Evolutionary conservation across 805 yeast genomes (phyloP).

Genomic region (Candida incommunis): DNA sequence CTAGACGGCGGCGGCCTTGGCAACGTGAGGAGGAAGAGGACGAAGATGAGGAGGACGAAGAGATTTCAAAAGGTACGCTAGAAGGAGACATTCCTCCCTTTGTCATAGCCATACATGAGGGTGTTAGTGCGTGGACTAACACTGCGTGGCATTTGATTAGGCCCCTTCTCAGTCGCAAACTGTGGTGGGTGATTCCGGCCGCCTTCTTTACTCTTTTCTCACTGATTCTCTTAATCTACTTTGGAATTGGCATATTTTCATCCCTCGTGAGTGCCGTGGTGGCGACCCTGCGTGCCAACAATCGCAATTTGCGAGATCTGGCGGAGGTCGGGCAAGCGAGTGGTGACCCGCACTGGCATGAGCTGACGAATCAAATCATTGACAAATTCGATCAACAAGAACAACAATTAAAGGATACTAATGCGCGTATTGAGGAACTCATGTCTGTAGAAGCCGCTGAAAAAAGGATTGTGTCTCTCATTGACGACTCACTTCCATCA

Average conservation of each 20-base stretch:
- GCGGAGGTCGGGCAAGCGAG: not conserved
- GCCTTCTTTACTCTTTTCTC: not conserved
- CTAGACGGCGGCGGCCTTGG: too few relatives aligned
- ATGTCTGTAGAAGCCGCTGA: not conserved
- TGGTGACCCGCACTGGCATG: not conserved
- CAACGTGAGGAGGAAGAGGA: too few relatives aligned
- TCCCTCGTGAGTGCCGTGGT: not conserved
- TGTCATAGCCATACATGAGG: not conserved
- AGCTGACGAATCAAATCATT: not conserved
- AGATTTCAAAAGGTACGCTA: not conserved
- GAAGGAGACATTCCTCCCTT: not conserved
- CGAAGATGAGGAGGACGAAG: not conserved
- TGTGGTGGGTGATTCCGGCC: not conserved
- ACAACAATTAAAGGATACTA: not conserved
- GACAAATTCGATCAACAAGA: constrained; percentile 1
- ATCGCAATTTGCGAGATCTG: not conserved
- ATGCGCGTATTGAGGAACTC: not conserved
- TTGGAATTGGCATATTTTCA: not conserved
- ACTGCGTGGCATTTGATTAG: not conserved
- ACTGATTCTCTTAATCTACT: not conserved
- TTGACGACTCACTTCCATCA: not conserved
- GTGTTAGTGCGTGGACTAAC: not conserved
- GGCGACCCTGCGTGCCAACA: not conserved
- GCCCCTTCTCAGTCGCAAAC: not conserved
- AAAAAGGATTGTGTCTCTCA: not conserved